Evolutionary conservation across 1,139 yeast genomes (phyloP).

Genomic region (Hanseniaspora gamundiae): DNA sequence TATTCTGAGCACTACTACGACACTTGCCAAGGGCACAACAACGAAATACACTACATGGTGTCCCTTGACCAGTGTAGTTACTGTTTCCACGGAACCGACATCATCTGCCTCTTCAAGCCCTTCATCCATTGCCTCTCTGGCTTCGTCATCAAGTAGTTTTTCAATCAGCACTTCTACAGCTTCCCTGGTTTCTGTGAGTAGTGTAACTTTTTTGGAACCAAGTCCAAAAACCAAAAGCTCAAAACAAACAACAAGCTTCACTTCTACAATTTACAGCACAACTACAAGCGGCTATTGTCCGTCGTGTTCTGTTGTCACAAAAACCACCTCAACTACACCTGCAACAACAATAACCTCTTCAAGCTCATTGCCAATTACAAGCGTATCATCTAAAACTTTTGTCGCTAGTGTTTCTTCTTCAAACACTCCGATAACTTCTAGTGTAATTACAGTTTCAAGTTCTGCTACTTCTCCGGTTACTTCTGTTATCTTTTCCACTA

Average conservation of each 20-base stretch:
- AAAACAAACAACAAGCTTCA: neutral
- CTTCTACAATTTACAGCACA: neutral
- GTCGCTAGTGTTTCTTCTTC: too few species aligned
- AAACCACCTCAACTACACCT: neutral
- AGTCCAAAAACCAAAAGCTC: neutral
- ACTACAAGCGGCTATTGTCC: neutral
- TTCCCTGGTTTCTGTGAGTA: neutral
- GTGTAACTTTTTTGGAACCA: neutral
- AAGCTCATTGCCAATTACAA: too few species aligned
- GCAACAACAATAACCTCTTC: too few species aligned
- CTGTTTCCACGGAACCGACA: neutral
- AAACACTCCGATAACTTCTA: too few species aligned
- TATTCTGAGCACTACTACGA: conserved; percentile 9
- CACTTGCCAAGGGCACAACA: conserved; percentile 13
- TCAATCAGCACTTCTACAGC: conserved; percentile 1
- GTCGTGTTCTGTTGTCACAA: neutral
- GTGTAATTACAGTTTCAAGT: neutral
- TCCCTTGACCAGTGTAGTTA: conserved; percentile 15
- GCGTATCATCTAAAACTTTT: neutral
- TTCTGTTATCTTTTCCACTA: neutral
- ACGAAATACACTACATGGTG: conserved; percentile 24
- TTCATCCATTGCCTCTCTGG: neutral
- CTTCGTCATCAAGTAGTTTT: conserved; percentile 3
- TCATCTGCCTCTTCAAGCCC: neutral
- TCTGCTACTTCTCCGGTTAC: neutral